A percentile compares a stretch with the other conserved stretches of the same genome.
These are phyloP conservation scores for Phytophthora kernoviae DNA, from an alignment of 352 stramenopile genomes.

Conservation along the genomic window DNA sequence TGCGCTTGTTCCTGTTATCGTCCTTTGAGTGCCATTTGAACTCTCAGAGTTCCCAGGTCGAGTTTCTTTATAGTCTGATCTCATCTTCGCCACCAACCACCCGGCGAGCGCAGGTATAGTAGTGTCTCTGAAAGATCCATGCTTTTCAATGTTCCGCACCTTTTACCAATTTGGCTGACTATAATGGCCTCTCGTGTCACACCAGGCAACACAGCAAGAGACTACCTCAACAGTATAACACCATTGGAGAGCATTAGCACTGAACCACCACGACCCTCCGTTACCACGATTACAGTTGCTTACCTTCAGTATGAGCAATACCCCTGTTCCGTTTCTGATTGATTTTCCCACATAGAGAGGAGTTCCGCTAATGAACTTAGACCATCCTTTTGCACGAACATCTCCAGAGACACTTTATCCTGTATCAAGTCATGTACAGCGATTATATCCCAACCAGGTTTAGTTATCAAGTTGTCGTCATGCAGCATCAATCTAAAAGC, in stretches of 20 bases:
- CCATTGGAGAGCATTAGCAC: neutral
- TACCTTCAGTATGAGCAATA: slow-evolving; percentile 75
- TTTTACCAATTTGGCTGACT: slow-evolving; percentile 62
- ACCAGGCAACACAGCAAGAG: slow-evolving; percentile 61
- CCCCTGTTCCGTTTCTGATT: slow-evolving; percentile 54
- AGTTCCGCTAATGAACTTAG: slow-evolving; percentile 49
- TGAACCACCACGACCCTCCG: neutral
- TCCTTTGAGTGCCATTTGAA: slow-evolving; percentile 11
- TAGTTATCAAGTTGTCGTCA: too few species aligned
- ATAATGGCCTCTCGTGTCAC: slow-evolving; percentile 49
- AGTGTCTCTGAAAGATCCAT: slow-evolving; percentile 22
- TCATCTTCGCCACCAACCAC: slow-evolving; percentile 70
- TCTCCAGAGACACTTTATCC: slow-evolving; percentile 52
- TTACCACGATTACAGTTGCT: neutral
- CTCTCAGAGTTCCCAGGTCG: slow-evolving; percentile 1
- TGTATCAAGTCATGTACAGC: slow-evolving; percentile 7
- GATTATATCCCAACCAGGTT: too few species aligned
- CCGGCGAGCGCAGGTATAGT: slow-evolving; percentile 47
- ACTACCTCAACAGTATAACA: slow-evolving; percentile 23
- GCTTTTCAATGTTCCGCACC: slow-evolving; percentile 47
- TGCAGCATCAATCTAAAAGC: neutral
- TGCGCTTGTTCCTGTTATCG: slow-evolving; percentile 12
- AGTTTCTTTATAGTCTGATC: slow-evolving; percentile 30
- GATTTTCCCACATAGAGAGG: slow-evolving; percentile 50
- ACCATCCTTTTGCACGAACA: slow-evolving; percentile 60